A percentile compares a stretch with the other conserved stretches of the same genome.
Conservation (phyloP, 441 rosid species). For the Theobroma grandiflorum region DNA sequence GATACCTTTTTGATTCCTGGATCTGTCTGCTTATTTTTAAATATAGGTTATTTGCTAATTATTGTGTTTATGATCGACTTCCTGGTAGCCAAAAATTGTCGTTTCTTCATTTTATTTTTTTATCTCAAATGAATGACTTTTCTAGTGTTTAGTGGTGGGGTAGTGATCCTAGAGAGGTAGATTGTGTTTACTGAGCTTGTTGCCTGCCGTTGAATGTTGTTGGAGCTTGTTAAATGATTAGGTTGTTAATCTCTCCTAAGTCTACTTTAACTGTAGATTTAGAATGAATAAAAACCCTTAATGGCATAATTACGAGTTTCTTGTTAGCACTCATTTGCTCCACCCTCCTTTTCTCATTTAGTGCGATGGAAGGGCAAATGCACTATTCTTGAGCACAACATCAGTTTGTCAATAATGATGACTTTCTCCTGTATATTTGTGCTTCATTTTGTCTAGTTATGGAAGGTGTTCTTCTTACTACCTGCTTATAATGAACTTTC, state of each 20-base stretch:
- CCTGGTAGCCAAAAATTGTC: not conserved
- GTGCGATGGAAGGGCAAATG: constrained; percentile 1
- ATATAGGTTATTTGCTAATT: not conserved
- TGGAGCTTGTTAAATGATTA: constrained; percentile 3
- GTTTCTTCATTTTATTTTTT: not conserved
- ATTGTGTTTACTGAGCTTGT: constrained; percentile 2
- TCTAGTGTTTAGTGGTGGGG: not conserved
- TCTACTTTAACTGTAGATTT: constrained; percentile 1
- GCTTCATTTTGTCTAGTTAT: not conserved
- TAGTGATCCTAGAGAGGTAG: not conserved
- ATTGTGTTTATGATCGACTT: not conserved
- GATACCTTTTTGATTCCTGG: constrained; percentile 10
- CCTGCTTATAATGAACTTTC: constrained; percentile 34
- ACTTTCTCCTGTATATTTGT: not conserved
- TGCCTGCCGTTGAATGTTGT: constrained; percentile 13
- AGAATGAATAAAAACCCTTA: constrained; percentile 13
- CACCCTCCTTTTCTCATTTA: not conserved
- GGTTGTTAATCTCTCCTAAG: not conserved
- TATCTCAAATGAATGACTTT: not conserved
- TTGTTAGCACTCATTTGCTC: too few species aligned
- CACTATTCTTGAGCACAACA: not conserved
- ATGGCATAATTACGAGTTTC: not conserved
- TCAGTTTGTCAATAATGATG: not conserved
- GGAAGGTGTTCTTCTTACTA: constrained; percentile 6
- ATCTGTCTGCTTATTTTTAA: constrained; percentile 10